Conservation (phyloP, 106 monocot species). For the Allium sativum region DNA sequence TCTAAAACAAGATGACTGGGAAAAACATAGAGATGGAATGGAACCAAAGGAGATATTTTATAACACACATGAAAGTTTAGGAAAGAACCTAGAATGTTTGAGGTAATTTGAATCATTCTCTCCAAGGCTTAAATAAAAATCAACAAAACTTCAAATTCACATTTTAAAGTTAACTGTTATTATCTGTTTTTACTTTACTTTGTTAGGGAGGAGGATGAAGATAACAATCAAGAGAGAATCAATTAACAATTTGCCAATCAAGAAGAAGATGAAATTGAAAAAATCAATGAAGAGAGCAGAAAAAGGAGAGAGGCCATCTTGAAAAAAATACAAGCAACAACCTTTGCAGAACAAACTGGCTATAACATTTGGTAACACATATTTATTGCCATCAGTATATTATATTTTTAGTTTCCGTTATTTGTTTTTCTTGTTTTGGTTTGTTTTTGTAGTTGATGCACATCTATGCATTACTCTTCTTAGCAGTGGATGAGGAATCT, state of each 20-base stretch:
- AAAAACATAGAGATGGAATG: conserved; percentile 20
- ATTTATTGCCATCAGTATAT: conserved; percentile 27
- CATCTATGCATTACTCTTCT: background rate
- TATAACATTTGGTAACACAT: conserved; percentile 61
- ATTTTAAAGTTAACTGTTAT: conserved; percentile 5
- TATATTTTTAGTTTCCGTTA: background rate
- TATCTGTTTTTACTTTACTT: conserved; percentile 1
- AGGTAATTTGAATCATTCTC: conserved; percentile 18
- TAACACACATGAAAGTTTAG: conserved; percentile 15
- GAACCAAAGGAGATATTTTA: conserved; percentile 21
- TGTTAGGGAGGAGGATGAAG: conserved; percentile 67
- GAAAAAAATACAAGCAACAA: conserved; percentile 69
- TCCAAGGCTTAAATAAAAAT: too few relatives aligned
- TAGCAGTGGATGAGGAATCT: background rate
- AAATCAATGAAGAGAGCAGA: conserved; percentile 86
- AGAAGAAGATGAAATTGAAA: conserved; percentile 85
- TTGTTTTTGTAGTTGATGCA: too few relatives aligned
- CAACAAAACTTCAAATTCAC: too few relatives aligned
- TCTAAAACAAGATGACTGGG: conserved; percentile 32
- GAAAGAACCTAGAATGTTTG: conserved; percentile 22
- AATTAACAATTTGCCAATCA: conserved; percentile 67
- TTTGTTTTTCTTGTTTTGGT: background rate
- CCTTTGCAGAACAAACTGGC: conserved; percentile 37
- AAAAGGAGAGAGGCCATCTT: conserved; percentile 77
- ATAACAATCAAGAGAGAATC: conserved; percentile 71